Evolutionary conservation across 129 eudicot species (phyloP).

Genomic region (Saposhnikovia divaricata): DNA sequence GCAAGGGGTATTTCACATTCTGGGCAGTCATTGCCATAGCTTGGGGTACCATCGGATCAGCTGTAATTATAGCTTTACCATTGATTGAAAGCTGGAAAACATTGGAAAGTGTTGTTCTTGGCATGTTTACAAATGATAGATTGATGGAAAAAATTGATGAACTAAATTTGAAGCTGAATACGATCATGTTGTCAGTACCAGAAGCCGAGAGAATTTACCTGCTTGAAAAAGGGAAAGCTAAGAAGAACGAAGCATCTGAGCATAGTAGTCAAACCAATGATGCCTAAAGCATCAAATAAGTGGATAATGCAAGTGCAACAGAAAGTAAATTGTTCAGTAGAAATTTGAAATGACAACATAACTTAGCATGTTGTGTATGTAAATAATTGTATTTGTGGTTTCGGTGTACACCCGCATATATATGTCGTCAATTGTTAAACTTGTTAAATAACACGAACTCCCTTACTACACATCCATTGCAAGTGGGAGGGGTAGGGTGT

Average conservation of each 20-base stretch:
- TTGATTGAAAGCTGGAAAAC: constrained; percentile 81
- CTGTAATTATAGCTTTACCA: constrained; percentile 74
- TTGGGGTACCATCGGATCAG: constrained; percentile 96
- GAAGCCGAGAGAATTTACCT: constrained; percentile 71
- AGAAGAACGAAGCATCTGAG: constrained; percentile 57
- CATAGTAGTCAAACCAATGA: not conserved
- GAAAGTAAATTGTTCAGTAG: not conserved
- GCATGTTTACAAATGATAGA: constrained; percentile 83
- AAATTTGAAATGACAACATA: not conserved
- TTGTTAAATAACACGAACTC: too few species aligned
- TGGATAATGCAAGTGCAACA: not conserved
- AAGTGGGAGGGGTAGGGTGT: too few species aligned
- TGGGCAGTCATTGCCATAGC: constrained; percentile 94
- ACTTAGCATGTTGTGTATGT: not conserved
- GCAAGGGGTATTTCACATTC: constrained; percentile 73
- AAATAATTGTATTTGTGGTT: not conserved
- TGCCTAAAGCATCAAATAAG: not conserved
- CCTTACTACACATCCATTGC: too few species aligned
- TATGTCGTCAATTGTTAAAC: too few species aligned
- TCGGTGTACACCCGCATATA: not conserved
- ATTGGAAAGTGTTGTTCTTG: constrained; percentile 46
- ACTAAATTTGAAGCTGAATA: constrained; percentile 58
- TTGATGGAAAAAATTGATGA: constrained; percentile 74
- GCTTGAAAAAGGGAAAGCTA: constrained; percentile 72
- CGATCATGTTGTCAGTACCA: constrained; percentile 60